Evolutionary conservation across 176 grass and related monocot genomes (phyloP), one percentile per base, ranked within the genome.

Genomic region (Guadua angustifolia): DNA sequence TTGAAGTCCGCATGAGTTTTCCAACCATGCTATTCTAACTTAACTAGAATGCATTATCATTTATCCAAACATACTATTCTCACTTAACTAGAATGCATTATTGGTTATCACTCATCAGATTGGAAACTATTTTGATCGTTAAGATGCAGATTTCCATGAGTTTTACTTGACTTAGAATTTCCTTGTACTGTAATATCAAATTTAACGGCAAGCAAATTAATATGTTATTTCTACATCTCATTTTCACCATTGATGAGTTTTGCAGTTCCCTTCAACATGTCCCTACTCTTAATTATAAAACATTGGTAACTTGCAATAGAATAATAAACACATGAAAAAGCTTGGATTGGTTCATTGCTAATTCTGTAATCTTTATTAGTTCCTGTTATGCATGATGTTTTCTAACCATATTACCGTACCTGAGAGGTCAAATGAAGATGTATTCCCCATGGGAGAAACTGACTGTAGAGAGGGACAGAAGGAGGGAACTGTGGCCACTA

Each of bases 81-180:
- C 66, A 65, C 18, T 65, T 64, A 73, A 50, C 58, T 46, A 64
- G 43, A 50, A 84, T 75, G 19, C 81, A 74, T 73, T 50, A 49
- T 38, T 7, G 24, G 38, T 62, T 78, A 29, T 29, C 16, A 10
- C 56, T 39, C 45, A 18, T 73, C 43, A 63, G 59, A 82, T 66
- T 39, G n/a, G n/a, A 75, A 84, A 19, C 59, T 21, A 26, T 84
- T 63, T 74, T 45, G 21, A 53, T 29, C 7, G 5, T 67, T 66
- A 33, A 75, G 18, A 43, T 75, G 24, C 40, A 26, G n/a, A 75
- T 42, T 66, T 43, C 47, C 59, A 35, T 24, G 18, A 32, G 15
- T 66, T 66, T 74, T 74, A 43, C 65, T 17, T 83, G n/a, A 66
- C n/a, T 74, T 84, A 4, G 0, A 74, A 11, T 73, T 82, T 73